Evolutionary conservation across 768 basidiomycete genomes (phyloP).

Genomic region (Leccinellum luteum): DNA sequence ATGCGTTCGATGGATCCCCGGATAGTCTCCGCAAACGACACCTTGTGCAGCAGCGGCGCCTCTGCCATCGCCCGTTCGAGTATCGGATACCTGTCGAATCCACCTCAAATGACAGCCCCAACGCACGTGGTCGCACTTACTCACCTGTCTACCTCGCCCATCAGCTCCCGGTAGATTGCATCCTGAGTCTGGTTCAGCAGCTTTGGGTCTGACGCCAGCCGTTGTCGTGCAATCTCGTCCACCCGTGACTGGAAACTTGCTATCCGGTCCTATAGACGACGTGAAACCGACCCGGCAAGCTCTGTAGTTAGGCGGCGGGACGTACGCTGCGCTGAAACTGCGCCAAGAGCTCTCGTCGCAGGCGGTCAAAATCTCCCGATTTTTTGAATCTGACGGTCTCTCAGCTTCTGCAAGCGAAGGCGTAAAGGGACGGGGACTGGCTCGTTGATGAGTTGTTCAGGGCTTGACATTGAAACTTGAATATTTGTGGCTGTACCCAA

Average conservation of each 20-base stretch:
- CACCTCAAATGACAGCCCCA: not conserved
- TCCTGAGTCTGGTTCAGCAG: constrained; percentile 53
- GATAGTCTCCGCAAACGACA: constrained; percentile 43
- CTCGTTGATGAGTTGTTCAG: constrained; percentile 65
- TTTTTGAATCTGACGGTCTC: constrained; percentile 63
- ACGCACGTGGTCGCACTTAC: not conserved
- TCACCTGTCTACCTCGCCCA: constrained; percentile 74
- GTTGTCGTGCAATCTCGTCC: constrained; percentile 58
- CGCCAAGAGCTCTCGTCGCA: constrained; percentile 61
- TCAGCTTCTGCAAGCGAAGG: not conserved
- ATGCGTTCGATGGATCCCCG: constrained; percentile 44
- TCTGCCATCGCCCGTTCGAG: constrained; percentile 61
- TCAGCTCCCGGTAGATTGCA: constrained; percentile 54
- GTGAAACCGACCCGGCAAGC: not conserved
- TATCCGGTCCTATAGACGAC: constrained; percentile 43
- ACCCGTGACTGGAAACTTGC: constrained; percentile 55
- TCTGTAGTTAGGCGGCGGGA: not conserved
- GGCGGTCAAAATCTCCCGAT: constrained; percentile 73
- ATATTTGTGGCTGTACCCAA: constrained; percentile 17
- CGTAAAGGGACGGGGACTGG: constrained; percentile 29
- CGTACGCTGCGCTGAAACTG: constrained; percentile 63
- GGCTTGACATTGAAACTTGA: constrained; percentile 45
- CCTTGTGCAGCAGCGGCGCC: constrained; percentile 47
- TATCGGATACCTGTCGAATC: constrained; percentile 55
- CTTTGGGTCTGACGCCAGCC: constrained; percentile 52